Base-by-base conservation (phyloP, 2,329 filamentous ascomycete species). In the Triangularia setosa region DNA sequence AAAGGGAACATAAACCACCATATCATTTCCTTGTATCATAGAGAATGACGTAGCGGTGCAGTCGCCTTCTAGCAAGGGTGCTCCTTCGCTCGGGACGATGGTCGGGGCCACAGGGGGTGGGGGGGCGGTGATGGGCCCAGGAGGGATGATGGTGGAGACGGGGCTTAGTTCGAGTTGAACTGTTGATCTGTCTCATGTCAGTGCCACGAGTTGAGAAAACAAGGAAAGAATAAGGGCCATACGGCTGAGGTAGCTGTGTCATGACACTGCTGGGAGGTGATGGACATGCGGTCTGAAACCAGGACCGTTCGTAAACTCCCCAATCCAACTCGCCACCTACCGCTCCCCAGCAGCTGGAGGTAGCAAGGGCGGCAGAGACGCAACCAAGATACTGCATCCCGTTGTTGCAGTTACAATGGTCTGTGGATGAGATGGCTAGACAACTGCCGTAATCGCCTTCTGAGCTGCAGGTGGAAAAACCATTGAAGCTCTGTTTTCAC, bases 11-110 rank as follows among this genome's bases (percentile, higher is more conserved):
- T 72, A 73, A 62, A 69, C 69, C 11, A 72, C 69, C 23, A 71
- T 67, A 59, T 65, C 64, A 18, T 62, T 65, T 11, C 62, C 71
- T 21, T 69, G 64, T 18, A 74, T 59, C 35, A 74, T 67, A 1
- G 73, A 73, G 65, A 71, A 74, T 11, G 69, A 64, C 0, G 69
- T 68, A 2, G 63, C 61, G 16, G 64, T 66, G 63, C 72, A 73
- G 25, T 68, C 68, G 64, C 65, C 69, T 6, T 40, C 54, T 1
- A 74, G 67, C 21, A 73, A 68, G 11, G 61, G 53, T 30, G 71
- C 70, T 11, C 64, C 59, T 25, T 72, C 68, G 25, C 48, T 62
- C 63, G 63, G 72, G 16, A 53, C 33, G 18, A 52, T 40, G 7
- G 71, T 70, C 6, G 57, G 44, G 3, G 56, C 53, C 7, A 59